Conservation (phyloP, 148 eudicot genomes). For the Fagopyrum homotropicum region DNA sequence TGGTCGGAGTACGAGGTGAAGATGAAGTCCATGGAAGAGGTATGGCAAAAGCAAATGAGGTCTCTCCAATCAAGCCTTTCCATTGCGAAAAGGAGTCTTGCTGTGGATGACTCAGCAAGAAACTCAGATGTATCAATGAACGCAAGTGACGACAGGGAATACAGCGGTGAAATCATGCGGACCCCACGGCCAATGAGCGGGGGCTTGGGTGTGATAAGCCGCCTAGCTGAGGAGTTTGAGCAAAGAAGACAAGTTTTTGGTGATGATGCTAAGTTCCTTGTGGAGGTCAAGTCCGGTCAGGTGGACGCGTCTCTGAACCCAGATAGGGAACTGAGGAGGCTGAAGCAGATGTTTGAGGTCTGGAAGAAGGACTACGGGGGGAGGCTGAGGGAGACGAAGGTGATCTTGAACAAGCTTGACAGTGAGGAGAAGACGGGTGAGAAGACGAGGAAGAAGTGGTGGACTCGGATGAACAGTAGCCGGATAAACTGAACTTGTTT, state of each 20-base stretch:
- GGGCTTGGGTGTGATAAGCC: constrained; percentile 69
- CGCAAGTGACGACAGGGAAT: constrained; percentile 38
- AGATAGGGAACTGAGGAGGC: constrained; percentile 69
- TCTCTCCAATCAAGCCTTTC: constrained; percentile 95
- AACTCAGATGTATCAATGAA: constrained; percentile 66
- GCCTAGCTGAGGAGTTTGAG: constrained; percentile 88
- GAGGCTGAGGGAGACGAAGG: constrained; percentile 81
- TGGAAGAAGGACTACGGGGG: constrained; percentile 94
- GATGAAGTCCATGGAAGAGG: constrained; percentile 99
- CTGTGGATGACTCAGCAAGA: constrained; percentile 61
- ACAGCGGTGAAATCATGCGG: constrained; percentile 40
- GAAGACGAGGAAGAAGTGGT: constrained; percentile 75
- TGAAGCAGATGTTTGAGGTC: constrained; percentile 80
- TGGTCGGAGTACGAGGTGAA: constrained; percentile 93
- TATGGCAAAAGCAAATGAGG: constrained; percentile 98
- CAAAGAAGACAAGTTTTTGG: constrained; percentile 91
- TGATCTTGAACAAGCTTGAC: constrained; percentile 69
- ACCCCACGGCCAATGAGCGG: constrained; percentile 54
- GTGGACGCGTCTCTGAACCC: constrained; percentile 71
- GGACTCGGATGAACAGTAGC: constrained; percentile 80
- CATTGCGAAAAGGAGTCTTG: constrained; percentile 76
- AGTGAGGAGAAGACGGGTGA: constrained; percentile 50
- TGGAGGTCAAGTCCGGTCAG: constrained; percentile 91
- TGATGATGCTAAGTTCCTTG: constrained; percentile 88
- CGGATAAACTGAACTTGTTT: constrained; percentile 30